Evolutionary conservation across 129 eudicot genomes (phyloP).

Genomic region (Calendula officinalis): DNA sequence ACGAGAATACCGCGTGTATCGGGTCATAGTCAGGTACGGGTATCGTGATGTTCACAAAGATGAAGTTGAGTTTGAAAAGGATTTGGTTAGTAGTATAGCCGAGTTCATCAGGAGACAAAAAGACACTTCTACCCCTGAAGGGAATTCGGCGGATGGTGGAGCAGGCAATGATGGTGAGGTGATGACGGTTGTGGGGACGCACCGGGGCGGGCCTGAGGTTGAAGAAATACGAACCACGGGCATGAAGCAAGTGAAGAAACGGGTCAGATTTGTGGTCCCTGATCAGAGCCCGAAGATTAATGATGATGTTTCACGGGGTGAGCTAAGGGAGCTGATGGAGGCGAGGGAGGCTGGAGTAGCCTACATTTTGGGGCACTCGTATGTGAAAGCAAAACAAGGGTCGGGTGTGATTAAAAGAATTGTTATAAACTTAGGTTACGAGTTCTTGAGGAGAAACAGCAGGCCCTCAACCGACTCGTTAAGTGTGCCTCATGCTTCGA

Average conservation of each 20-base stretch:
- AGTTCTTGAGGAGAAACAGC: slow-evolving; percentile 72
- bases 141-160: slow-evolving; percentile 11
- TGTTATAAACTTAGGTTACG: slow-evolving; percentile 68
- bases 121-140: slow-evolving; percentile 15
- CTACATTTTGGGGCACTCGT: slow-evolving; percentile 74
- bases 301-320: slow-evolving; percentile 40
- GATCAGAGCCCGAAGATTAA: slow-evolving; percentile 61
- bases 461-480: slow-evolving; percentile 51
- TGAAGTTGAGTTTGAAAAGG: slow-evolving; percentile 79
- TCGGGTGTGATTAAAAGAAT: slow-evolving; percentile 60
- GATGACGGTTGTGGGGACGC: slow-evolving; percentile 67
- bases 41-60: slow-evolving; percentile 93
- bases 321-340: slow-evolving; percentile 70
- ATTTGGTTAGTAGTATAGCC: slow-evolving; percentile 80
- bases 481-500: slow-evolving; percentile 82
- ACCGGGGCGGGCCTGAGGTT: slow-evolving; percentile 29
- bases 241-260: slow-evolving; percentile 41
- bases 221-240: slow-evolving; percentile 34
- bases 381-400: slow-evolving; percentile 79
- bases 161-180: slow-evolving; percentile 34
- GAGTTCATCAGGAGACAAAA: slow-evolving; percentile 71
- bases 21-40: slow-evolving; percentile 92
- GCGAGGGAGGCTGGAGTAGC: slow-evolving; percentile 93
- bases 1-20: slow-evolving; percentile 60
- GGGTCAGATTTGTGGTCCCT: slow-evolving; percentile 78